Percentiles rank a stretch among this genome's conserved stretches.
phyloP scores from a whole-genome alignment of 768 basidiomycete genomes.

The Agaricus subrufescens region DNA sequence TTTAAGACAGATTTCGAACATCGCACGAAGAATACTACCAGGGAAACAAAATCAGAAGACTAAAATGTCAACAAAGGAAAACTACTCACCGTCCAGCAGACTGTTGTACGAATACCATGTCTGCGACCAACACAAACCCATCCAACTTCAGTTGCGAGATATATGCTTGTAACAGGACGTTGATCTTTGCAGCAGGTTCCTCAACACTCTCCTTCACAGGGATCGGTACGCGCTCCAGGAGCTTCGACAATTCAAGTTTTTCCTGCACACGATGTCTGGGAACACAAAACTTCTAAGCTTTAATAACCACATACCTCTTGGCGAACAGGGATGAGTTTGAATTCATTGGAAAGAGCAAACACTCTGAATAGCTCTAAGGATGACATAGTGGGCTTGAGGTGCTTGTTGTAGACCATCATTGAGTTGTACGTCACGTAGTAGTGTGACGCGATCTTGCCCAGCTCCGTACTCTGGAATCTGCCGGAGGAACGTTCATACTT shows the following conservation, averaged over 20 bases:
- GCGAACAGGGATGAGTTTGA: slow-evolving; percentile 52
- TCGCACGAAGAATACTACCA: slow-evolving; percentile 50
- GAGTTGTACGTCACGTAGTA: slow-evolving; percentile 94
- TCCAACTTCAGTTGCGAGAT: slow-evolving; percentile 93
- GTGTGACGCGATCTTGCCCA: slow-evolving; percentile 91
- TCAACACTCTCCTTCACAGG: slow-evolving; percentile 97
- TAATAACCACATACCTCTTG: slow-evolving; percentile 7
- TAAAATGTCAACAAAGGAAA: slow-evolving; percentile 11
- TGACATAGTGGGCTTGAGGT: slow-evolving; percentile 82
- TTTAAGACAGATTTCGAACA: slow-evolving; percentile 97
- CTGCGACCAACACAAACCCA: slow-evolving; percentile 74
- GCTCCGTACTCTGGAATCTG: slow-evolving; percentile 87
- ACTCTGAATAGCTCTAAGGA: slow-evolving; percentile 90
- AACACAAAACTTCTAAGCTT: slow-evolving; percentile 27
- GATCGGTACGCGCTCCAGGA: slow-evolving; percentile 92
- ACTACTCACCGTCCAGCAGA: slow-evolving; percentile 79
- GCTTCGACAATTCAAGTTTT: slow-evolving; percentile 85
- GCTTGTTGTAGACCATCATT: slow-evolving; percentile 96
- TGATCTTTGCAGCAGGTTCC: slow-evolving; percentile 95
- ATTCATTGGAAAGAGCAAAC: slow-evolving; percentile 93
- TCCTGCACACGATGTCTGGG: slow-evolving; percentile 56
- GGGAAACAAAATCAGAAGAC: not conserved
- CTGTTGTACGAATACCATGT: slow-evolving; percentile 97
- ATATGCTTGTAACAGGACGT: slow-evolving; percentile 84
- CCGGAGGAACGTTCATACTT: slow-evolving; percentile 91